Base-by-base conservation (phyloP, 2,329 filamentous ascomycete genomes). In the Colletotrichum lentis region DNA sequence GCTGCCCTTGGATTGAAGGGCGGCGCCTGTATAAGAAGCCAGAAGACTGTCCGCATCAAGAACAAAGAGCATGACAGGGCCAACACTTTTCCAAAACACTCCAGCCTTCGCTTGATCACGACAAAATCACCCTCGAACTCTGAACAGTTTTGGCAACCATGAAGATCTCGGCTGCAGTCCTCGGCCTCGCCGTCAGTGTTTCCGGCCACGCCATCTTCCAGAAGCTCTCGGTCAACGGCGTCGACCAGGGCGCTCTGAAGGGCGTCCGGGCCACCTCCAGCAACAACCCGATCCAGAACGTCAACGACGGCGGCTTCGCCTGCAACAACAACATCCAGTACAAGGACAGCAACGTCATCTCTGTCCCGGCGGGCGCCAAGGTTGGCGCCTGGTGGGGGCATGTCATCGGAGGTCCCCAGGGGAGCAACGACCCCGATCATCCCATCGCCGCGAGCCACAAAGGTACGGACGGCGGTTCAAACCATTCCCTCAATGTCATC, bases 261-360 rank as follows among this genome's bases (percentile, higher is more conserved):
- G 84, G 83, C 16, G 80, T 86, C 62, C 80, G 84, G 14, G 81
- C 83, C 2, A 82, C 84, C 1, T 77, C 74, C 20, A 80, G 77
- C 73, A 84, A 86, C 78, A 80, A 82, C 73, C 85, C 84, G 1
- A 80, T 86, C 62, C 78, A 80, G 64, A 80, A 83, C 53, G 82
- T 85, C 54, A 81, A 80, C 67, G 80, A 81, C 64, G 75, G 71
- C 12, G 78, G 78, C 57, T 79, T 86, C 14, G 80, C 83, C 50
- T 86, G 83, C 75, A 84, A 84, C 73, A 78, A 77, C 27, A 78
- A 79, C 62, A 73, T 79, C 64, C 77, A 74, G 71, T 73, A 71
- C 66, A 75, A 73, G 35, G 79, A 76, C 50, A 79, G 75, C 53
- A 75, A 73, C 47, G 76, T 85, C 50, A 79, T 85, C 60, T 74